Evolutionary conservation across 225 moss, liverwort and hornwort genomes (phyloP), one percentile per base, ranked within the genome.

Genomic region (Neckera pumila): DNA sequence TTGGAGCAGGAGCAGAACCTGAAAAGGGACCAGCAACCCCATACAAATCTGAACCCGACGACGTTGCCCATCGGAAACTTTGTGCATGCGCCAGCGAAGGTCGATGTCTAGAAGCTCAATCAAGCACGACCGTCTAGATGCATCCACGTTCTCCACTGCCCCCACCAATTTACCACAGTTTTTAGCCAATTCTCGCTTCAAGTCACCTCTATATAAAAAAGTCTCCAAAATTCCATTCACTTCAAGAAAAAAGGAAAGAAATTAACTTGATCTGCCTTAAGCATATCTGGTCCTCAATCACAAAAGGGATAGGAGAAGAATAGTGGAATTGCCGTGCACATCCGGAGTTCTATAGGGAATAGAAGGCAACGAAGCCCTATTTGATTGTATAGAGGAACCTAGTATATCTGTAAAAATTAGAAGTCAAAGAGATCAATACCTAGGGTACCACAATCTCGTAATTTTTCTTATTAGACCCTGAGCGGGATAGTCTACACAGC

Each of bases 71-170:
- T 99, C 98, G 71, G 98, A 99, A 47, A 99, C 98, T 86, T 92
- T 99, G 95, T 99, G 98, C 98, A 99, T 96, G 76, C 97, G 95
- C 98, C 98, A 99, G 36, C 92, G 94, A 75, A 99, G 94, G 94
- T 99, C 96, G 73, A 99, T 96, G 80, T 99, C 98, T 56, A 99
- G 90, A 84, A 97, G 96, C 93, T 99, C 92, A 83, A 99, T 93
- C 86, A 99, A 94, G 59, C 94, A 92, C 22, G 90, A 93, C 79
- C 97, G 94, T 93, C 97, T 93, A 84, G 89, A 89, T 34, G 92
- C 89, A 88, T 97, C 94, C 49, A 96, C 96, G 16, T 96, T 94
- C 86, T 99, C 97, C 82, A 99, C 97, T 94, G 94, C 42, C 85
- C 89, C 34, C 87, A 84, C 81, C 86, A 75, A 86, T 66, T 65